phyloP scores from a whole-genome alignment of 306 rosid species.

The Dalbergia cultrata region DNA sequence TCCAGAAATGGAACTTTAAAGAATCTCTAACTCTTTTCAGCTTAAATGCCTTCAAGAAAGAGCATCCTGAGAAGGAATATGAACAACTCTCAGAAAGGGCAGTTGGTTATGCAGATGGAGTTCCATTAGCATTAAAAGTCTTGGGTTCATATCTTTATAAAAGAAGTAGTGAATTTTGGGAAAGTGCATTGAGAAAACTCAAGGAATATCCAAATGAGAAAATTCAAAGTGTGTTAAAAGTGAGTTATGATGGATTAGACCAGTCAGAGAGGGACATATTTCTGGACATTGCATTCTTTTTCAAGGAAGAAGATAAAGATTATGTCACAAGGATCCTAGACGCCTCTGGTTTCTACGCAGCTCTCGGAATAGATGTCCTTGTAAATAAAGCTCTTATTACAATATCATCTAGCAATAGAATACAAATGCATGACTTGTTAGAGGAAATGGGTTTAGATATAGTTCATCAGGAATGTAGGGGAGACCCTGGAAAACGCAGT shows the following conservation, averaged over 20 bases:
- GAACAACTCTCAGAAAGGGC: not conserved
- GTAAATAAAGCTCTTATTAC: constrained; percentile 20
- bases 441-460: constrained; percentile 45
- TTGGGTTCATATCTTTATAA: constrained; percentile 27
- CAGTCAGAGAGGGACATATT: not conserved
- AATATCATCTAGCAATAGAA: not conserved
- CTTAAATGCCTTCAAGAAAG: constrained; percentile 8
- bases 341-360: not conserved
- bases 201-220: not conserved
- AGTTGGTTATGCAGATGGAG: not conserved
- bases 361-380: not conserved
- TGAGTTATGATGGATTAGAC: constrained; percentile 29
- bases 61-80: not conserved
- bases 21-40: not conserved
- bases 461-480: not conserved
- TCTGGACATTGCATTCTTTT: constrained; percentile 36
- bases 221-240: not conserved
- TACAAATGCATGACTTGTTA: constrained; percentile 53
- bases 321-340: not conserved
- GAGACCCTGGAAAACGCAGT: constrained; percentile 7
- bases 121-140: constrained; percentile 17
- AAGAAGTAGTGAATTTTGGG: not conserved
- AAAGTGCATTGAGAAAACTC: not conserved
- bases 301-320: not conserved
- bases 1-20: not conserved